These are phyloP conservation scores for Eremochloa ophiuroides DNA, from an alignment of 176 grass and related monocot species.

Conservation along the genomic window DNA sequence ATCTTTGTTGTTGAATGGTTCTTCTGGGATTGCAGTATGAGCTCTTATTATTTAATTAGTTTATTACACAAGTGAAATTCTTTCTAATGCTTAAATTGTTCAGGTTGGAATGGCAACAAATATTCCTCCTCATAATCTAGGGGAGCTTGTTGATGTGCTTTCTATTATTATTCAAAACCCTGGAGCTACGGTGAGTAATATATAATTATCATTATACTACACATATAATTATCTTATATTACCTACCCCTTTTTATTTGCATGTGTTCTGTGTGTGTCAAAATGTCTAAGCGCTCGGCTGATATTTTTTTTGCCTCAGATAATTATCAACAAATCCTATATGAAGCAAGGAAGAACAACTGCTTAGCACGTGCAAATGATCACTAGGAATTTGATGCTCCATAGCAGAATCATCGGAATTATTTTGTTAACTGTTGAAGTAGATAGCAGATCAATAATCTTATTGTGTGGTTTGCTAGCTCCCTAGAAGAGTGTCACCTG, in stretches of 20 bases:
- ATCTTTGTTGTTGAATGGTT: conserved; percentile 85
- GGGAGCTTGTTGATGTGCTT: conserved; percentile 88
- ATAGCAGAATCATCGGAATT: neutral
- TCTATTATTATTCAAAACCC: conserved; percentile 83
- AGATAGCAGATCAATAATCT: neutral
- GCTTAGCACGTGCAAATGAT: neutral
- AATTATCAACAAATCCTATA: neutral
- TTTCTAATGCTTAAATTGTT: conserved; percentile 13
- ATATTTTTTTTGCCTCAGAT: neutral
- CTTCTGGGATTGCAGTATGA: conserved; percentile 89
- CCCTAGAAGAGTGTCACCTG: neutral
- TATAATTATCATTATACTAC: conserved; percentile 10
- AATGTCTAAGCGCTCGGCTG: conserved; percentile 2
- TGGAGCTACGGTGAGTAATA: conserved; percentile 76
- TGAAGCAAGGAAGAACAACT: neutral
- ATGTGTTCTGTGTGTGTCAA: neutral
- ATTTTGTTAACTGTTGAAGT: conserved; percentile 8
- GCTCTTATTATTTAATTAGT: conserved; percentile 9
- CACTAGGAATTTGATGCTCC: neutral
- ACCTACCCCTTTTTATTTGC: neutral
- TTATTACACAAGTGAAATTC: neutral
- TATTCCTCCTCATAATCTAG: conserved; percentile 98
- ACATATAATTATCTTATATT: conserved; percentile 26
- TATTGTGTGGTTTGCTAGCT: neutral
- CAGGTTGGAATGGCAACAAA: conserved; percentile 99